Evolutionary conservation across 768 basidiomycete species (phyloP), one percentile per base, ranked within the genome.

Genomic region (Agrocybe praecox): DNA sequence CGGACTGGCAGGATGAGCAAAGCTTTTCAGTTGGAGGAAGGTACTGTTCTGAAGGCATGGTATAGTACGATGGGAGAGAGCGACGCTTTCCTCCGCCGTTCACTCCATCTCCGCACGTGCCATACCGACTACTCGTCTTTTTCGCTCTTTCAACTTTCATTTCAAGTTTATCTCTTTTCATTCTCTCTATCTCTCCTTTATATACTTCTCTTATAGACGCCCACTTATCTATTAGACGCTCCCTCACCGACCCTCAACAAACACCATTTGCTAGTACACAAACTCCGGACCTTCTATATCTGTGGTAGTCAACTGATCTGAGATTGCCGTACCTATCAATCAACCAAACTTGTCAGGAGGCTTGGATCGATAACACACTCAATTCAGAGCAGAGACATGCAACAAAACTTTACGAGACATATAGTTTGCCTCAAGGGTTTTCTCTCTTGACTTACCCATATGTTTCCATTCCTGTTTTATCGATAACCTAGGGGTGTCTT

Each of bases 21-120:
- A 80, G 62, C 69, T 81, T 80, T 48, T 52, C 32, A 62, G 63
- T 49, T 53, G 65, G 53, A 49, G 66, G 53, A 69, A 53, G 56
- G 60, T 68, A 72, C 65, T 80, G 80, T 71, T 79, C 79, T 65
- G 83, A 74, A 65, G 85, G 84, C 84, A 85, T 85, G 57, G 58
- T 54, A 55, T 52, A 60, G 62, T 57, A 63, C 60, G 62, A 61
- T 57, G 53, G 56, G 49, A 61, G 49, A 57, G 56, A 42, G 23
- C n/a, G 42, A 23, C 42, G 9, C 15, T 48, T 44, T 12, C 24
- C 45, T 19, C 22, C 26, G 43, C 49, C 21, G 23, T 24, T 40
- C 46, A 42, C 44, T 40, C 47, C 18, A 43, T 33, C 47, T 24
- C 56, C 26, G 51, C 64, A 62, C 64, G 64, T 62, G 64, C 59